These are phyloP conservation scores for Mycena pura DNA, from an alignment of 768 basidiomycete genomes.

Conservation along the genomic window DNA sequence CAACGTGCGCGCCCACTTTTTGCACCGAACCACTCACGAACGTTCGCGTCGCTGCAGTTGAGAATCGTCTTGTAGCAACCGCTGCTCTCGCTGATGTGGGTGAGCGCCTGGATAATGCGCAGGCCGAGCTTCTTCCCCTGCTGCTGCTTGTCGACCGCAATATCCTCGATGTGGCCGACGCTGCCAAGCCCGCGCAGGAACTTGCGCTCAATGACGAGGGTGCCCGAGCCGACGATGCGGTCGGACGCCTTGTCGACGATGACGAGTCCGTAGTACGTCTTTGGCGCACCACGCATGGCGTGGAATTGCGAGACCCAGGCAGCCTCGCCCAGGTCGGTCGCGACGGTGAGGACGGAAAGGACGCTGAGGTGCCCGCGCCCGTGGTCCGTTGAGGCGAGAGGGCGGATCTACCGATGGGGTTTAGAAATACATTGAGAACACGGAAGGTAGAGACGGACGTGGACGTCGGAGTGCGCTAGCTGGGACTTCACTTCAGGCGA, in stretches of 20 bases:
- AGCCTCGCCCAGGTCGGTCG: constrained; percentile 67
- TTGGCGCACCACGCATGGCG: constrained; percentile 55
- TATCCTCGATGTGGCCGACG: constrained; percentile 98
- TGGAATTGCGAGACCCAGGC: constrained; percentile 78
- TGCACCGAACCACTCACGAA: constrained; percentile 66
- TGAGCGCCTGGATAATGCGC: constrained; percentile 86
- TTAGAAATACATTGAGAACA: background rate
- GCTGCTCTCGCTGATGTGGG: constrained; percentile 77
- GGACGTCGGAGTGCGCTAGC: constrained; percentile 69
- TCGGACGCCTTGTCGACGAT: constrained; percentile 79
- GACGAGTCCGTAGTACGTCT: constrained; percentile 86
- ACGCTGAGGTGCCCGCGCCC: constrained; percentile 82
- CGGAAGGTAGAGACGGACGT: constrained; percentile 53
- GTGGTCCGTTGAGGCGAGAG: constrained; percentile 87
- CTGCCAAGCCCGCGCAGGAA: constrained; percentile 86
- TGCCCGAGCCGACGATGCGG: constrained; percentile 82
- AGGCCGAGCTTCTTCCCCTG: constrained; percentile 94
- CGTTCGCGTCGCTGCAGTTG: constrained; percentile 90
- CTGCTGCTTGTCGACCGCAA: constrained; percentile 86
- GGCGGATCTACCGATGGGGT: constrained; percentile 71
- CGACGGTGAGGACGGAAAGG: constrained; percentile 75
- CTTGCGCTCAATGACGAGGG: constrained; percentile 91
- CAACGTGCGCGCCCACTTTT: constrained; percentile 1
- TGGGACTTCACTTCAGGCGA: constrained; percentile 64
- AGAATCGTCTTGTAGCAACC: constrained; percentile 98